Conservation (phyloP, 495 filamentous ascomycete genomes). For the Penicillium cosmopolitanum region DNA sequence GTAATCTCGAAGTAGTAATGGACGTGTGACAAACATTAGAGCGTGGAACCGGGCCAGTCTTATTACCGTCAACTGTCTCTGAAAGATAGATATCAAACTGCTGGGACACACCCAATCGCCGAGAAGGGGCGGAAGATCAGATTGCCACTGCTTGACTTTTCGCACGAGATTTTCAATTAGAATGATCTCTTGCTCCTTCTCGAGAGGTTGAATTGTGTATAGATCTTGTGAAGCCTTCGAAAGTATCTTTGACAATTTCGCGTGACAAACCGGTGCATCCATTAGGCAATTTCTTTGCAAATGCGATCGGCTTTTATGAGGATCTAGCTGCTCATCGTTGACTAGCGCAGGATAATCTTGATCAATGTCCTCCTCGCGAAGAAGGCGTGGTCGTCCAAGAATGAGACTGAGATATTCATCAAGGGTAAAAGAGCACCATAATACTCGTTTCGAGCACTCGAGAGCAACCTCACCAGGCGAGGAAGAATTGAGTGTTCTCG, state of each 20-base stretch:
- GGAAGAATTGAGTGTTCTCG: background rate
- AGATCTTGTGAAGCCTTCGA: constrained; percentile 28
- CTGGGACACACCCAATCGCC: constrained; percentile 29
- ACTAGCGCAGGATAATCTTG: constrained; percentile 28
- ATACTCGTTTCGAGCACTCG: constrained; percentile 29
- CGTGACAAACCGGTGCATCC: constrained; percentile 34
- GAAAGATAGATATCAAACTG: constrained; percentile 29
- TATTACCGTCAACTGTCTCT: constrained; percentile 30
- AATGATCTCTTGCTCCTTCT: constrained; percentile 19
- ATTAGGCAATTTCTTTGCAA: constrained; percentile 31
- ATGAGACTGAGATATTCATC: constrained; percentile 38
- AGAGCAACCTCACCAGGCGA: constrained; percentile 4
- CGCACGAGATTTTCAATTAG: constrained; percentile 19
- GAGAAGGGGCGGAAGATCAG: constrained; percentile 26
- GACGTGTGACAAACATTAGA: constrained; percentile 33
- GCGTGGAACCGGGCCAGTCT: constrained; percentile 31
- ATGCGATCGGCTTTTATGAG: background rate
- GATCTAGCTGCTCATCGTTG: constrained; percentile 27
- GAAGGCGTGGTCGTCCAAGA: constrained; percentile 30
- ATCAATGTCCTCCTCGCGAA: constrained; percentile 33
- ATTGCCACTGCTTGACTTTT: constrained; percentile 27
- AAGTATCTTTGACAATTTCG: constrained; percentile 28
- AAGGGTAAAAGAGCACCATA: constrained; percentile 37
- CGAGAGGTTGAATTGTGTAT: constrained; percentile 22
- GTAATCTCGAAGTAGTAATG: constrained; percentile 30